Evolutionary conservation across 176 grass and related monocot species (phyloP).

Genomic region (Rhipidocladum racemiflorum): DNA sequence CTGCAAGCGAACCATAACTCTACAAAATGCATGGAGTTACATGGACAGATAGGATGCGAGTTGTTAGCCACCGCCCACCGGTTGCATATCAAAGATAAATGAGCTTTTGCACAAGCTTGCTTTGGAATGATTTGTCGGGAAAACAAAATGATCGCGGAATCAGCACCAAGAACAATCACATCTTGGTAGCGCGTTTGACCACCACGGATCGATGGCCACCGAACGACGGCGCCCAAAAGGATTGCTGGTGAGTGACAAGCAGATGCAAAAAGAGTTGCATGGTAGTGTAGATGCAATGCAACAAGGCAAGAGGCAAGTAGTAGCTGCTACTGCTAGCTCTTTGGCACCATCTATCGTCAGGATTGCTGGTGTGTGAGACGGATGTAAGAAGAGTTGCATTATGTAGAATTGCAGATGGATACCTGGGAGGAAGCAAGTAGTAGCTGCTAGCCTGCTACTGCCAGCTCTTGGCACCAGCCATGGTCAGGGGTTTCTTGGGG

Average conservation of each 20-base stretch:
- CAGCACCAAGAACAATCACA: not conserved
- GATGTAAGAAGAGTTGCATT: not conserved
- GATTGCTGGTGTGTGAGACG: not conserved
- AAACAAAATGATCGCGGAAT: not conserved
- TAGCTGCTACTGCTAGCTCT: not conserved
- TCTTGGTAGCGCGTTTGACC: not conserved
- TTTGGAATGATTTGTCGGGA: not conserved
- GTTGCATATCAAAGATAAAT: not conserved
- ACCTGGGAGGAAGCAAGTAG: not conserved
- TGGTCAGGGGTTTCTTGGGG: slow-evolving; percentile 76
- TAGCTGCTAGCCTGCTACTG: not conserved
- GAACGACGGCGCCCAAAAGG: not conserved
- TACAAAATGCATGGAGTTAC: no score
- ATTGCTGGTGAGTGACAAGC: not conserved
- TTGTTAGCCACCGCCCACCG: not conserved
- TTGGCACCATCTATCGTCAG: not conserved
- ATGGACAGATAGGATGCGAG: no score
- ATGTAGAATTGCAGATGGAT: not conserved
- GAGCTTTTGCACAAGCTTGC: not conserved
- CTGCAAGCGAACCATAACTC: no score
- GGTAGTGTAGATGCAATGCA: not conserved
- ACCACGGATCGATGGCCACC: not conserved
- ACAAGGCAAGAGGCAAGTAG: not conserved
- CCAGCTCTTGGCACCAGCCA: slow-evolving; percentile 19
- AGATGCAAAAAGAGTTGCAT: not conserved